A percentile compares a stretch with the other conserved stretches of the same genome.
Conservation (phyloP, 768 basidiomycete species). For the Kwoniella newhampshirensis region DNA sequence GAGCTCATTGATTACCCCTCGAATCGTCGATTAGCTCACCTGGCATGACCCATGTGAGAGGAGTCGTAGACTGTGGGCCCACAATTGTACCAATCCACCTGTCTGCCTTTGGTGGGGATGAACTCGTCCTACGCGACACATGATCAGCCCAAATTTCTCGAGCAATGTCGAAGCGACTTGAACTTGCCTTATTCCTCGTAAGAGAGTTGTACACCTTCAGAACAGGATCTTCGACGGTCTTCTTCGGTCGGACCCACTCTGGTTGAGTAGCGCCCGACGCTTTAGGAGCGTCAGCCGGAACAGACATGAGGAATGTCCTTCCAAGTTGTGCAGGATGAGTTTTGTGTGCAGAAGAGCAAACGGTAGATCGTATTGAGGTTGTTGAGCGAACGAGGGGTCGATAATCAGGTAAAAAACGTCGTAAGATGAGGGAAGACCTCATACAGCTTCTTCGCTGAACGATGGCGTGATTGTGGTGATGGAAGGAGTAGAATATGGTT, state of each 20-base stretch:
- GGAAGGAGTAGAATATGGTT: too few relatives aligned
- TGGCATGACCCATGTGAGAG: slow-evolving; percentile 97
- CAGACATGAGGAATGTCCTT: slow-evolving; percentile 26
- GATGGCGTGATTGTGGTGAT: too few relatives aligned
- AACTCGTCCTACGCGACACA: slow-evolving; percentile 71
- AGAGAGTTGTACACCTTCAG: slow-evolving; percentile 90
- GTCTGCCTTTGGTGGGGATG: slow-evolving; percentile 57
- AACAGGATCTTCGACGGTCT: slow-evolving; percentile 62
- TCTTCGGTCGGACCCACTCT: slow-evolving; percentile 60
- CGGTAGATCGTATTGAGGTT: too few relatives aligned
- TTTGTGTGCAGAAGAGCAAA: background rate
- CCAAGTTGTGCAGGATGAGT: background rate
- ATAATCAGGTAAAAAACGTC: too few relatives aligned
- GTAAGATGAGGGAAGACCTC: too few relatives aligned
- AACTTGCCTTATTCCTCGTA: slow-evolving; percentile 78
- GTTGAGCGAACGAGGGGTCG: too few relatives aligned
- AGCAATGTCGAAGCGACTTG: background rate
- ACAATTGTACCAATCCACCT: slow-evolving; percentile 88
- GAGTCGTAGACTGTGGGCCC: slow-evolving; percentile 98
- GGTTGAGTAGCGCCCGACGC: slow-evolving; percentile 39
- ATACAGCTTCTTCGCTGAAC: too few relatives aligned
- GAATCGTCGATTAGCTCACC: slow-evolving; percentile 58
- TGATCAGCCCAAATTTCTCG: background rate
- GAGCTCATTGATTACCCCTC: background rate
- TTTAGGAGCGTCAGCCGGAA: slow-evolving; percentile 32